Evolutionary conservation across 768 basidiomycete genomes (phyloP), one percentile per base, ranked within the genome.

Genomic region (Hericium alpestre): DNA sequence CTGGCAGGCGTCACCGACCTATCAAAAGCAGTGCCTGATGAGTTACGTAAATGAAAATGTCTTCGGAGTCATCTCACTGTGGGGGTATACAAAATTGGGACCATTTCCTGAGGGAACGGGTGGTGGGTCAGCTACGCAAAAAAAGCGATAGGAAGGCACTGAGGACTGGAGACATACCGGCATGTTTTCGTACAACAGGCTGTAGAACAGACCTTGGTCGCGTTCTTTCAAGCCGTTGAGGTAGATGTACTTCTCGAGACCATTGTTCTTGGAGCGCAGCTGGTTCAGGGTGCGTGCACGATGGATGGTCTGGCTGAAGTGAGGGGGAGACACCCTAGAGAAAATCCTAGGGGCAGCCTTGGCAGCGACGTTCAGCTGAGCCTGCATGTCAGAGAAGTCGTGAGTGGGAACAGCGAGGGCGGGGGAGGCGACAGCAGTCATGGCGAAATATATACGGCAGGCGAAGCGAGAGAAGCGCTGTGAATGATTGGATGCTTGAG

Each of bases 81-180:
- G 0, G 93, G 93, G 2, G 93, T 95, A 68, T 95, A 95, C 54
- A 95, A 86, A 47, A 94, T 78, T 6, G 93, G 92, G 12, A 76
- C 78, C 58, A 83, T 72, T 66, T 79, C 81, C 76, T 79, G 63
- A 11, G 43, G 37, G 59, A 16, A 15, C 43, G 43, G 55, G 11
- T n/a, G 23, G 7, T 18, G n/a, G 39, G 49, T 39, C 20, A 25
- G 53, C 18, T 40, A 51, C 13, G 22, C 32, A 8, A 25, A 47
- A 16, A 51, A 43, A 9, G 13, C 3, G 2, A 7, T 41, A 11
- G 37, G 12, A 3, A 40, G 25, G 23, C 38, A 25, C 25, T 11
- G 22, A 38, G 16, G n/a, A 51, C 38, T 11, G 50, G 22, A 12
- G 18, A 69, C 64, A 76, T 76, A 73, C 88, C 47, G 81, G 65